Evolutionary conservation across 305 asterid genomes (phyloP), one percentile per base, ranked within the genome.

Genomic region (Fraxinus nigra): DNA sequence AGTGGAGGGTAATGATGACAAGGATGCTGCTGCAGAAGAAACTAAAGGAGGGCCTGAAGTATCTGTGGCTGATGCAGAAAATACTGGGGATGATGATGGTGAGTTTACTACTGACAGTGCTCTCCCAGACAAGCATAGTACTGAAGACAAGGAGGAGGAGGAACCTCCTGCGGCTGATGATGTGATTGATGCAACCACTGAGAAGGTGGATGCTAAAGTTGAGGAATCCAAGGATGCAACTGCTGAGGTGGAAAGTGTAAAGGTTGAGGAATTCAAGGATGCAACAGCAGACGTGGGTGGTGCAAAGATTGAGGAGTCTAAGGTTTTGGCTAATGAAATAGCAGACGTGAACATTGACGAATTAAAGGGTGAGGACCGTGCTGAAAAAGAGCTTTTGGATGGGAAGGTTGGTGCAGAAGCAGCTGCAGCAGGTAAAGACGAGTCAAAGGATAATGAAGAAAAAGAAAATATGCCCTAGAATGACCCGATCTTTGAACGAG

Each of bases 11-110:
- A 87, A 86, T 28, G 88, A 82, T 4, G 69, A 35, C 76, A 54
- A 84, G 77, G 40, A 75, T 63, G 87, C 38, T 54, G 79, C 77
- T 56, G 87, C 79, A 43, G 91, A 83, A 77, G 92, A 82, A 79
- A 32, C 86, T 54, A 78, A 86, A 48, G 86, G 69, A 79, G 75
- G 76, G 79, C 79, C 77, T 18, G 84, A 83, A 74, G 77, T 74
- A 84, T 40, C 88, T 46, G 43, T 5, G 56, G 81, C 34, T n/a
- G 87, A 78, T 75, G 83, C 85, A 35, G 84, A 89, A 76, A 84
- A 79, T 70, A 81, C 10, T 33, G 28, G 35, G 7, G 87, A 81
- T 46, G 72, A 56, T 56, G 65, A 18, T 56, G 65, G 26, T 56
- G 84, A 85, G 46, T 78, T 59, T 7, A 56, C 77, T 28, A 30